These are phyloP conservation scores for Spergularia azorica DNA, from an alignment of 179 eudicot genomes.

Conservation along the genomic window DNA sequence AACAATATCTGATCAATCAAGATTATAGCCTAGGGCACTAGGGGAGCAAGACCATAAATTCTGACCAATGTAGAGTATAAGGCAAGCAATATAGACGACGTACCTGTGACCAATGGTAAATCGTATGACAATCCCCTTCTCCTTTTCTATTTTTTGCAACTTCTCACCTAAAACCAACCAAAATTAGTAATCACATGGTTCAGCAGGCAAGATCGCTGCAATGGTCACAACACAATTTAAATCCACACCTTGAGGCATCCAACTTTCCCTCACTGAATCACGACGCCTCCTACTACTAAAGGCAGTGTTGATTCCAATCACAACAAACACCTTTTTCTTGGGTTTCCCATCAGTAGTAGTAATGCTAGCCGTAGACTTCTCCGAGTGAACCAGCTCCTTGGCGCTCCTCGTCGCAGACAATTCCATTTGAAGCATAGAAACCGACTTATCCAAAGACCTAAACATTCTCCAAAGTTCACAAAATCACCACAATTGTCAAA, in stretches of 20 bases:
- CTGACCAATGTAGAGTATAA: background rate
- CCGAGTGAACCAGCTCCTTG: conserved; percentile 42
- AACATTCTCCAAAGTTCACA: conserved; percentile 23
- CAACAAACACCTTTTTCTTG: conserved; percentile 70
- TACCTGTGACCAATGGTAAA: conserved; percentile 95
- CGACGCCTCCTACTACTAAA: conserved; percentile 87
- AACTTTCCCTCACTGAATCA: conserved; percentile 79
- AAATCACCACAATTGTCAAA: conserved; percentile 13
- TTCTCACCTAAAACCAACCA: conserved; percentile 46
- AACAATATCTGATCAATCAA: background rate
- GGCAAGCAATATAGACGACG: background rate
- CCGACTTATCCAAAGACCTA: conserved; percentile 82
- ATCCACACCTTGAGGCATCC: conserved; percentile 87
- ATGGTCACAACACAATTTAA: background rate
- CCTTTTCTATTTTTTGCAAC: conserved; percentile 64
- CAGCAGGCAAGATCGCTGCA: conserved; percentile 14
- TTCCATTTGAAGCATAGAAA: conserved; percentile 84
- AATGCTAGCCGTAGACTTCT: conserved; percentile 24
- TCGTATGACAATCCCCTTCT: conserved; percentile 79
- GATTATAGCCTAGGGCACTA: background rate
- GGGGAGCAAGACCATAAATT: background rate
- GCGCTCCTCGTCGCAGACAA: conserved; percentile 61
- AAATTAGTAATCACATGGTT: background rate
- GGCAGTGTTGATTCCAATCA: conserved; percentile 85
- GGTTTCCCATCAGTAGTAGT: conserved; percentile 32